Evolutionary conservation across 257 asterid genomes (phyloP).

Genomic region (Gentiana straminea): DNA sequence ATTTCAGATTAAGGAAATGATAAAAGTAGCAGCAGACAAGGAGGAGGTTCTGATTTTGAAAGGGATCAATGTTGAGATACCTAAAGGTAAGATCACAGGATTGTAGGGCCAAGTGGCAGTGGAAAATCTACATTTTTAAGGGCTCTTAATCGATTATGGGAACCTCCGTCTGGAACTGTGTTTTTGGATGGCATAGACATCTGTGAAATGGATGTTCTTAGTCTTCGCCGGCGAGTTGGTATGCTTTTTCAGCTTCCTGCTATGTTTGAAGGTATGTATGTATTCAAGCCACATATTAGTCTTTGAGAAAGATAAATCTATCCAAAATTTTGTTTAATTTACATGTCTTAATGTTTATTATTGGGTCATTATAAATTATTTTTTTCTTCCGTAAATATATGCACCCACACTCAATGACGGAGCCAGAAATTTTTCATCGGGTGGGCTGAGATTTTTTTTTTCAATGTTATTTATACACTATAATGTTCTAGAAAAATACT

Average conservation of each 20-base stretch:
- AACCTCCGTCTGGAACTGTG: slow-evolving; percentile 50
- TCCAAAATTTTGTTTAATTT: no score
- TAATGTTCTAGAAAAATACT: no score
- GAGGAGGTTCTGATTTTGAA: slow-evolving; percentile 37
- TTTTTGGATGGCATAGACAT: slow-evolving; percentile 56
- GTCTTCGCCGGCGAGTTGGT: slow-evolving; percentile 68
- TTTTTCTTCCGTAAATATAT: no score
- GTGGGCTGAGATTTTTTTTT: no score
- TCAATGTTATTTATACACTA: no score
- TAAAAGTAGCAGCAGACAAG: slow-evolving; percentile 22
- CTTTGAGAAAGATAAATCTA: no score
- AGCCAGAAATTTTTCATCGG: no score
- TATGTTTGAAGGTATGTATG: slow-evolving; percentile 49
- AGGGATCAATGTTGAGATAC: slow-evolving; percentile 46
- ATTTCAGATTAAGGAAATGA: slow-evolving; percentile 48
- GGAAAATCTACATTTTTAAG: slow-evolving; percentile 70
- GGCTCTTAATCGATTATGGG: slow-evolving; percentile 71
- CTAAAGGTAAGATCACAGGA: slow-evolving; percentile 54
- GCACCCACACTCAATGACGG: no score
- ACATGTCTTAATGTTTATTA: no score
- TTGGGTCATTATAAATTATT: no score
- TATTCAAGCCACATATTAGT: no score
- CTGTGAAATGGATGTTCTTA: slow-evolving; percentile 47
- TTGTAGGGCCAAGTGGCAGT: slow-evolving; percentile 80
- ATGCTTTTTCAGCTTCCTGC: slow-evolving; percentile 79